Base-by-base conservation (phyloP, 768 basidiomycete genomes). In the Kwoniella europaea region DNA sequence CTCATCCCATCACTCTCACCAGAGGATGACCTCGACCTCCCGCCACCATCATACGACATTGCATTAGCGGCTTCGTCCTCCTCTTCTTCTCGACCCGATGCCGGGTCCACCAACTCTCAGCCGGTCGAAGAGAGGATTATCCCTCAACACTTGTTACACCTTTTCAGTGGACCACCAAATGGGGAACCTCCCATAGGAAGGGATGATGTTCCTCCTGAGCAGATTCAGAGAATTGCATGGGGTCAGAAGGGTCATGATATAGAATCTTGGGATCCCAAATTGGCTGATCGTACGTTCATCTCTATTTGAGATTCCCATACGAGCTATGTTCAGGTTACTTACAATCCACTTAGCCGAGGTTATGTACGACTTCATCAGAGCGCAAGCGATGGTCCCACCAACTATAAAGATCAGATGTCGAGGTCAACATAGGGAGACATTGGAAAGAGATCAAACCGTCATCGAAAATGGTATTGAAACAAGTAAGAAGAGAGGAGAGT, bases 351-450 rank as follows among this genome's bases (percentile, higher is more conserved):
- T 53, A 90, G 90, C 90, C 56, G 90, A 90, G 76, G 89, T 89
- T 0, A 86, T 92, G 24, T 91, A 91, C 79, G 88, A 90, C 67
- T 93, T 91, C 82, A 84, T 93, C 18, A 87, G 91, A 24, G 85
- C 86, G 4, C 88, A 90, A 63, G 86, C 89, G 1, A 79, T 73
- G 20, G 58, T 52, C 9, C 69, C 65, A 0, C 76, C 80, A 3
- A 59, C 60, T n/a, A 24, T 79, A 59, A 69, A 71, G 57, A 35
- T 79, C 16, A 65, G 58, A 20, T 73, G 72, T 41, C 18, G 42
- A 2, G 72, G 76, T 56, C 57, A 15, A 4, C 91, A 92, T 78
- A 81, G 86, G 1, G 87, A 89, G 64, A 90, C 90, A 10, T 88
- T 88, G 1, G 90, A 89, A 74, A 86, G 90, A 44, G 91, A 91